Evolutionary conservation across 140 eudicot genomes (phyloP).

Genomic region (Senecio squalidus): DNA sequence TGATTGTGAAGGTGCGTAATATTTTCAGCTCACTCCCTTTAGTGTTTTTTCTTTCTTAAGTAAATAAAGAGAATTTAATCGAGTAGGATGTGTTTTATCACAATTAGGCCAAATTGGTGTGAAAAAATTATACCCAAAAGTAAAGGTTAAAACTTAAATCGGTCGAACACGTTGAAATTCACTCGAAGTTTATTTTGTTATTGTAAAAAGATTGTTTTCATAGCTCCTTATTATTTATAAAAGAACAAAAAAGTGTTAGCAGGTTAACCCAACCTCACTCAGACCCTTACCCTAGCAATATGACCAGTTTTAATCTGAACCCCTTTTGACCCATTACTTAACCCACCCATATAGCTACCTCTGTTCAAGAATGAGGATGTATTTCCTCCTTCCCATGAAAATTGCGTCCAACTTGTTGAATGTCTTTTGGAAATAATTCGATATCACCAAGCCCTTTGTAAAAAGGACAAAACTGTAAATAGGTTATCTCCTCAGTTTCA

Average conservation of each 20-base stretch:
- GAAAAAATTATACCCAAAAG: no score
- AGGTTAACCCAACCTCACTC: not conserved
- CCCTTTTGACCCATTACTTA: not conserved
- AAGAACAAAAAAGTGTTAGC: not conserved
- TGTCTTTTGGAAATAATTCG: no score
- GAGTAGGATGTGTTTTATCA: no score
- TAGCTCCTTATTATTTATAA: no score
- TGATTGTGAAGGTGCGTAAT: constrained; percentile 73
- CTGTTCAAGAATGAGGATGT: not conserved
- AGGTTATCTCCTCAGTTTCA: not conserved
- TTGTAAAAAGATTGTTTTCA: no score
- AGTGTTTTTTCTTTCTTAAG: not conserved
- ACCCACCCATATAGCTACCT: not conserved
- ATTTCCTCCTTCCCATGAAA: not conserved
- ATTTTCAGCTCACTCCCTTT: not conserved
- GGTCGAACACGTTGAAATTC: no score
- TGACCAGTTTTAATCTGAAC: not conserved
- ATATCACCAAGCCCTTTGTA: not conserved
- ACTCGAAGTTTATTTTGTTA: no score
- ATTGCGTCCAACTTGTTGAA: not conserved
- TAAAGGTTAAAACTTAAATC: no score
- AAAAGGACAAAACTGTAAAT: not conserved
- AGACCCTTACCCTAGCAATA: not conserved
- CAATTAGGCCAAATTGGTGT: not conserved
- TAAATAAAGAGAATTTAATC: not conserved